phyloP scores from a whole-genome alignment of 148 eudicot genomes.

The Persicaria maculosa region DNA sequence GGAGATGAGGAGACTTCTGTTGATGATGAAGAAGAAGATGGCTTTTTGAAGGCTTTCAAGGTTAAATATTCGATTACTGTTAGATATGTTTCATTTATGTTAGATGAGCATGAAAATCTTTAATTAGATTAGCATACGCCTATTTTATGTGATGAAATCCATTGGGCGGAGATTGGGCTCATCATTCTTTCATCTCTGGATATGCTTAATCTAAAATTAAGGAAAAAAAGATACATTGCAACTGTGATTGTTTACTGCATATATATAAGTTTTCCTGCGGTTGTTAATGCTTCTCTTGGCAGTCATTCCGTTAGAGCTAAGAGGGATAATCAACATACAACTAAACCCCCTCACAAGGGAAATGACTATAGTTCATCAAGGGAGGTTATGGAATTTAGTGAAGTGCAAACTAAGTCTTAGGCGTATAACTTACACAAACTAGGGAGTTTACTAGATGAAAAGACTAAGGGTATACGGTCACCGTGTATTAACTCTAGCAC shows the following conservation, averaged over 20 bases:
- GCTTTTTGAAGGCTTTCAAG: constrained; percentile 91
- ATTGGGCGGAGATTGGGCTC: background rate
- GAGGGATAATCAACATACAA: no score
- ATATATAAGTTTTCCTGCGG: background rate
- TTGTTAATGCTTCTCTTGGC: background rate
- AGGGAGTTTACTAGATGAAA: no score
- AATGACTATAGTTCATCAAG: no score
- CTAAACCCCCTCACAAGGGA: no score
- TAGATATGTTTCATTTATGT: background rate
- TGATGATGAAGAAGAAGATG: constrained; percentile 84
- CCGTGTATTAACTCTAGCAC: no score
- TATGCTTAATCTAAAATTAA: background rate
- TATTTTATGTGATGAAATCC: background rate
- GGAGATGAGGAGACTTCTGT: constrained; percentile 70
- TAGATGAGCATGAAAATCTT: background rate
- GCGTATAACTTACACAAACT: no score
- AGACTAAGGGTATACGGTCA: no score
- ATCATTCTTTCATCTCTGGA: background rate
- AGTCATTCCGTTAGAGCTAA: background rate
- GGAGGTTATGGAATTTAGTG: no score
- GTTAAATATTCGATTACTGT: constrained; percentile 21
- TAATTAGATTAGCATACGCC: background rate
- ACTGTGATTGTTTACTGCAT: background rate
- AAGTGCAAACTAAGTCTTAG: no score
- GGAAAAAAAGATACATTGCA: background rate